Evolutionary conservation across 257 asterid species (phyloP).

Genomic region (Lycium barbarum): DNA sequence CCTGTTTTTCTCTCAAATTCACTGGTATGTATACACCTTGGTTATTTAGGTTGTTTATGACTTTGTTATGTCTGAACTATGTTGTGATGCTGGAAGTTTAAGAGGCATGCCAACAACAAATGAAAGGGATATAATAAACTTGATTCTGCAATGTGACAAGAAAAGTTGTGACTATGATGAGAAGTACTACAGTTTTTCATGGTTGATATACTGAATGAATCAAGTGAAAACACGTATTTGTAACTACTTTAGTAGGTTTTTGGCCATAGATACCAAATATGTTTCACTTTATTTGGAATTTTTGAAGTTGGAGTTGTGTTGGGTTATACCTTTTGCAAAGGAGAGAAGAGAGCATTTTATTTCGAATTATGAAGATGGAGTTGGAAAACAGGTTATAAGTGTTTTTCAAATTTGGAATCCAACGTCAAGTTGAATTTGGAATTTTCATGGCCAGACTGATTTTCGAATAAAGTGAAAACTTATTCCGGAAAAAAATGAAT

Average conservation of each 20-base stretch:
- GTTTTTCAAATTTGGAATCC: too few species aligned
- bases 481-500: too few species aligned
- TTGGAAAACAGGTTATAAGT: too few species aligned
- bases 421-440: too few species aligned
- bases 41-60: background rate
- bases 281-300: too few species aligned
- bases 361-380: too few species aligned
- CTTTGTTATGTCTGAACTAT: background rate
- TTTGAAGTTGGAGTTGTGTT: too few species aligned
- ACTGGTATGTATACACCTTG: constrained; percentile 49
- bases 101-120: background rate
- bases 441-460: too few species aligned
- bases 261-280: too few species aligned
- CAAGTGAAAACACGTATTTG: background rate
- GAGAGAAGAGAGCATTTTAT: too few species aligned
- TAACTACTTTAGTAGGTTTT: background rate
- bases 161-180: constrained; percentile 16
- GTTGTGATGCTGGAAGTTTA: background rate
- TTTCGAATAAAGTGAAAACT: too few species aligned
- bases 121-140: background rate
- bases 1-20: constrained; percentile 79
- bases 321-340: too few species aligned
- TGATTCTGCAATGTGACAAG: background rate
- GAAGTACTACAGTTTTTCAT: background rate
- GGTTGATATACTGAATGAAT: background rate